Evolutionary conservation across 495 filamentous ascomycete species (phyloP).

Genomic region (Cudoniella acicularis): DNA sequence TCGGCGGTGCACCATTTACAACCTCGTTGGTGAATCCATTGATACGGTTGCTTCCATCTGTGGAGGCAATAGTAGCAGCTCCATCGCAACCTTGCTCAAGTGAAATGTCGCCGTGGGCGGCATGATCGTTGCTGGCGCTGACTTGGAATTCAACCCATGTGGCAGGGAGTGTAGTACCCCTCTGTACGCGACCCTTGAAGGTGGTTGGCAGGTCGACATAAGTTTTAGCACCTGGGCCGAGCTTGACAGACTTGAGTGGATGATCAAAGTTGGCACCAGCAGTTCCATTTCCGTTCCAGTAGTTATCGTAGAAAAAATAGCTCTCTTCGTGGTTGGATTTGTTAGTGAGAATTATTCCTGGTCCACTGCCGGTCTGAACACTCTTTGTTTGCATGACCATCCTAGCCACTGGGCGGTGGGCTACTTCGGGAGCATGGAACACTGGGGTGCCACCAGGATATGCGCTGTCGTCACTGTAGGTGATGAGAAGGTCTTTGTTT

Average conservation of each 20-base stretch:
- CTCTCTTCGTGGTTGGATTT: constrained; percentile 25
- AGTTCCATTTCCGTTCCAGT: constrained; percentile 40
- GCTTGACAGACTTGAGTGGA: constrained; percentile 31
- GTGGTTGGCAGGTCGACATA: constrained; percentile 28
- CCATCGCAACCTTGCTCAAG: constrained; percentile 42
- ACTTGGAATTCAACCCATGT: constrained; percentile 45
- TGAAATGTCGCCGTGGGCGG: constrained; percentile 39
- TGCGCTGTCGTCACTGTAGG: constrained; percentile 38
- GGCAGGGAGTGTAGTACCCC: constrained; percentile 33
- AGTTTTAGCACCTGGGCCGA: constrained; percentile 26
- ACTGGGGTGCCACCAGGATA: too few species aligned
- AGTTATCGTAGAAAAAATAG: constrained; percentile 39
- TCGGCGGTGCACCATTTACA: constrained; percentile 32
- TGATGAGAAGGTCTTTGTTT: constrained; percentile 35
- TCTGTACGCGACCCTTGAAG: constrained; percentile 44
- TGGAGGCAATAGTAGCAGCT: constrained; percentile 35
- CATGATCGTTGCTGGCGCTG: constrained; percentile 33
- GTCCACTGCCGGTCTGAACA: too few species aligned
- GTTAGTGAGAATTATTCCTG: constrained; percentile 35
- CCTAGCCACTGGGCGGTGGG: too few species aligned
- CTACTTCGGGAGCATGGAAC: too few species aligned
- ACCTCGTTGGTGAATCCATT: constrained; percentile 36
- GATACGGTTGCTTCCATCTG: constrained; percentile 31
- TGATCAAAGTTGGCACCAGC: constrained; percentile 42
- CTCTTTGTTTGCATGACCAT: too few species aligned